A percentile compares a stretch with the other conserved stretches of the same genome.
Conservation (phyloP, 2,329 filamentous ascomycete genomes). For the Stagonosporopsis rhizophila region DNA sequence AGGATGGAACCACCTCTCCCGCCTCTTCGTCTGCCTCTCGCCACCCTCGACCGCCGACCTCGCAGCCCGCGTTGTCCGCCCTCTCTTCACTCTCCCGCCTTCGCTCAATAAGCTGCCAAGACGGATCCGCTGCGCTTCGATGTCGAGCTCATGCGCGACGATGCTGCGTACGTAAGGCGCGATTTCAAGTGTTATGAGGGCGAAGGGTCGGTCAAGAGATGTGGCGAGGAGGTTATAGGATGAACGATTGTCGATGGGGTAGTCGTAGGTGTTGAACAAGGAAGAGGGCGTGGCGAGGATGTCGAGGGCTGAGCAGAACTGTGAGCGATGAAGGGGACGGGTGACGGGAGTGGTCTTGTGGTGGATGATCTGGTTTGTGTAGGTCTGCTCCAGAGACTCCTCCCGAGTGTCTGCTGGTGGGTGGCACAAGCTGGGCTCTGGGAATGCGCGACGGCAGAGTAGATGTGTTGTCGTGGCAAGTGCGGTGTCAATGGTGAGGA, state of each 20-base stretch:
- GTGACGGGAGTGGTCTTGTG: conserved; percentile 25
- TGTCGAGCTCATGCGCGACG: conserved; percentile 73
- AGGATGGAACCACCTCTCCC: conserved; percentile 74
- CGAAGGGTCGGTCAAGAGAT: conserved; percentile 75
- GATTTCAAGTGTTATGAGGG: conserved; percentile 74
- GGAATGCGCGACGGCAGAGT: conserved; percentile 26
- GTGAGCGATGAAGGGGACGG: conserved; percentile 34
- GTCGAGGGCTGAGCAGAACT: conserved; percentile 60
- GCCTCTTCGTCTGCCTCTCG: conserved; percentile 68
- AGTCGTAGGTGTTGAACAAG: conserved; percentile 36
- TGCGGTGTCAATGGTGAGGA: conserved; percentile 49
- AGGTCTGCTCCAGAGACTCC: conserved; percentile 20
- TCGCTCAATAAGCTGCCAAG: conserved; percentile 69
- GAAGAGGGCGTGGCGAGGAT: conserved; percentile 48
- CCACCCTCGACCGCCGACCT: conserved; percentile 80
- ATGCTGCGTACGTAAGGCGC: conserved; percentile 92
- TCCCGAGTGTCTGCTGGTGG: background rate
- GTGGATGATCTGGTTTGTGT: conserved; percentile 39
- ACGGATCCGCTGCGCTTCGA: conserved; percentile 71
- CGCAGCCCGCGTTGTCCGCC: conserved; percentile 75
- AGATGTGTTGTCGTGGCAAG: conserved; percentile 41
- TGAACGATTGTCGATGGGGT: conserved; percentile 37
- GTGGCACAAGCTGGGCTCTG: background rate
- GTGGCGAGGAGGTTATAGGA: conserved; percentile 67
- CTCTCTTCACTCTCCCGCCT: conserved; percentile 63